A percentile compares a stretch with the other conserved stretches of the same genome.
These are phyloP conservation scores for Helichrysum umbraculigerum DNA, from an alignment of 129 eudicot genomes.

Conservation along the genomic window DNA sequence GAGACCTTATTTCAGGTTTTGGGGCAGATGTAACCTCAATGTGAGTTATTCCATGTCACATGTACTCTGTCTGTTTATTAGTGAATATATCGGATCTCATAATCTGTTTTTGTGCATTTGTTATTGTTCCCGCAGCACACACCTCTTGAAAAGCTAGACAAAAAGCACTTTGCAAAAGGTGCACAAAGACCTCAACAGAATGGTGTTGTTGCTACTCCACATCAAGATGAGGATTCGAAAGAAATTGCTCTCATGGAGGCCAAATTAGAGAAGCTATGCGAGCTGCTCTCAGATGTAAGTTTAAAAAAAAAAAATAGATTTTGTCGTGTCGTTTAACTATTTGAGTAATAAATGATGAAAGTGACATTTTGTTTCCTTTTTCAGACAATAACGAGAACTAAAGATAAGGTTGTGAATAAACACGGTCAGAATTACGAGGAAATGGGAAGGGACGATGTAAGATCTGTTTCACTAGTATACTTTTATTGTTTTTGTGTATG, in stretches of 20 bases:
- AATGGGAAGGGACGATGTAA: slow-evolving; percentile 91
- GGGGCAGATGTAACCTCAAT: slow-evolving; percentile 26
- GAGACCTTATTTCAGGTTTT: slow-evolving; percentile 37
- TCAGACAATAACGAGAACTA: slow-evolving; percentile 84
- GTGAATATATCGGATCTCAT: slow-evolving; percentile 1
- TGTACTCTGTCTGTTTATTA: slow-evolving; percentile 3
- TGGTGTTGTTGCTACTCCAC: slow-evolving; percentile 46
- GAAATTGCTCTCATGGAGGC: slow-evolving; percentile 83
- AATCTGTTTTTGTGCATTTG: not conserved
- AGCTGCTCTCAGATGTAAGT: slow-evolving; percentile 68
- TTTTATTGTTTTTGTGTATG: not conserved
- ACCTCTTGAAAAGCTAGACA: slow-evolving; percentile 86
- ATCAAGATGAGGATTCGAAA: slow-evolving; percentile 55
- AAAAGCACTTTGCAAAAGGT: slow-evolving; percentile 80
- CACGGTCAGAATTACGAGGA: slow-evolving; percentile 91
- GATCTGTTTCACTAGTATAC: not conserved
- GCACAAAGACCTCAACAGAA: slow-evolving; percentile 54
- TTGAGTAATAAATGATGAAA: too few species aligned
- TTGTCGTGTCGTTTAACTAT: not conserved
- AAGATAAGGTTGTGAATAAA: slow-evolving; percentile 82
- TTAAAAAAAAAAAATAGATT: not conserved
- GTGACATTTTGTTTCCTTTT: slow-evolving; percentile 18
- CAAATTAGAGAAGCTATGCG: slow-evolving; percentile 79
- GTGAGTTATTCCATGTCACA: slow-evolving; percentile 34
- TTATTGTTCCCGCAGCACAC: slow-evolving; percentile 55